Evolutionary conservation across 176 grass and related monocot species (phyloP).

Genomic region (Ananas comosus): DNA sequence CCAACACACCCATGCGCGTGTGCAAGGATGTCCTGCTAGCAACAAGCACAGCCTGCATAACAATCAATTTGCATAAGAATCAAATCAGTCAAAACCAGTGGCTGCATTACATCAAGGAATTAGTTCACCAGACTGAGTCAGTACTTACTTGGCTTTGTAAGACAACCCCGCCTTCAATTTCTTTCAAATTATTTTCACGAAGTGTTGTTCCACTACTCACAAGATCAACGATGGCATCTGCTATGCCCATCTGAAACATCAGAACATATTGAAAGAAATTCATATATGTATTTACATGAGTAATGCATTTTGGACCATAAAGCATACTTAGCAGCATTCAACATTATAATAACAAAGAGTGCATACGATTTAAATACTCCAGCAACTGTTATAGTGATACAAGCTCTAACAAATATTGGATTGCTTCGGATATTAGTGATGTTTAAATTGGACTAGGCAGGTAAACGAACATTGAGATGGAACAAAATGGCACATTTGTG

Average conservation of each 20-base stretch:
- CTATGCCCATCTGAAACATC: conserved; percentile 75
- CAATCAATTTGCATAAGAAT: conserved; percentile 1
- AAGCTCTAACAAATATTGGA: too few relatives aligned
- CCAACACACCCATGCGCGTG: conserved; percentile 59
- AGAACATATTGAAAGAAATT: conserved; percentile 8
- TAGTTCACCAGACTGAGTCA: neutral
- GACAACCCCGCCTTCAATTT: conserved; percentile 79
- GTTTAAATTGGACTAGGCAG: too few relatives aligned
- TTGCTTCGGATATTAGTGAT: too few relatives aligned
- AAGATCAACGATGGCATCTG: conserved; percentile 93
- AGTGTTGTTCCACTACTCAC: conserved; percentile 94
- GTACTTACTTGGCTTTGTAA: conserved; percentile 81
- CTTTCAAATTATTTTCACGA: conserved; percentile 94
- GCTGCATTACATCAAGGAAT: neutral
- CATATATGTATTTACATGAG: neutral
- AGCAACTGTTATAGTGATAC: too few relatives aligned
- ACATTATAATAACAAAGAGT: too few relatives aligned
- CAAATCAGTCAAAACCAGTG: conserved; percentile 15
- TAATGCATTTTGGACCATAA: neutral
- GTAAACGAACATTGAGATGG: too few relatives aligned
- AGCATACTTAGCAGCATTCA: neutral
- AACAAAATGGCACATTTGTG: too few relatives aligned
- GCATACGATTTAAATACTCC: too few relatives aligned
- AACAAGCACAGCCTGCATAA: conserved; percentile 68
- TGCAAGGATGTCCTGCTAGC: conserved; percentile 69